Evolutionary conservation across 768 basidiomycete species (phyloP), one percentile per base, ranked within the genome.

Genomic region (Dioszegia aurantiaca): DNA sequence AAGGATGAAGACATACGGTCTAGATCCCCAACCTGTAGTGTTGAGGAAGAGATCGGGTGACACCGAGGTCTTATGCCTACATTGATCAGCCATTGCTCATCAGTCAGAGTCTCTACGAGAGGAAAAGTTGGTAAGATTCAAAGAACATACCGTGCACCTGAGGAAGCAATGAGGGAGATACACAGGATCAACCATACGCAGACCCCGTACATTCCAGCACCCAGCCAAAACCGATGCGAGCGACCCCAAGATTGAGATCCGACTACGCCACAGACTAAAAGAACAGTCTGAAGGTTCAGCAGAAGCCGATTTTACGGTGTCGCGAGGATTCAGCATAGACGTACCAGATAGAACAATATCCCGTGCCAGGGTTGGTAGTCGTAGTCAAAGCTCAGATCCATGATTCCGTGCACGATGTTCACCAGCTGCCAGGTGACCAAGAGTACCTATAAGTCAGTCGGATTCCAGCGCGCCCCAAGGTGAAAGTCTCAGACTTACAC

Each of bases 1-100:
- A 21, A 80, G 54, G 43, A 80, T 59, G 58, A 77, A 78, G 3
- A 79, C 77, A 55, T 77, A 77, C 1, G 70, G 60, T 52, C 70
- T 70, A 10, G 64, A 68, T 11, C 28, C 48, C 63, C 65, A 77
- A 2, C 72, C 73, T 0, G 70, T 63, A n/a, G 52, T 59, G 48
- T 70, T 72, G 46, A 60, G 59, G 51, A 66, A 77, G 17, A 55
- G 44, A 17, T 31, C 31, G 2, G 39, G 40, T 9, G 40, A 41
- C n/a, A 58, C 45, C 16, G 42, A 49, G 16, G 36, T 23, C 3
- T 47, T 30, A 40, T 58, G 57, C 10, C 46, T 58, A 23, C 4
- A 19, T n/a, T n/a, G n/a, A n/a, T n/a, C n/a, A n/a, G n/a, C n/a
- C n/a, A n/a, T n/a, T n/a, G n/a, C n/a, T n/a, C n/a, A n/a, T n/a